Evolutionary conservation across 306 rosid genomes (phyloP), one percentile per base, ranked within the genome.

Genomic region (Argentina anserina): DNA sequence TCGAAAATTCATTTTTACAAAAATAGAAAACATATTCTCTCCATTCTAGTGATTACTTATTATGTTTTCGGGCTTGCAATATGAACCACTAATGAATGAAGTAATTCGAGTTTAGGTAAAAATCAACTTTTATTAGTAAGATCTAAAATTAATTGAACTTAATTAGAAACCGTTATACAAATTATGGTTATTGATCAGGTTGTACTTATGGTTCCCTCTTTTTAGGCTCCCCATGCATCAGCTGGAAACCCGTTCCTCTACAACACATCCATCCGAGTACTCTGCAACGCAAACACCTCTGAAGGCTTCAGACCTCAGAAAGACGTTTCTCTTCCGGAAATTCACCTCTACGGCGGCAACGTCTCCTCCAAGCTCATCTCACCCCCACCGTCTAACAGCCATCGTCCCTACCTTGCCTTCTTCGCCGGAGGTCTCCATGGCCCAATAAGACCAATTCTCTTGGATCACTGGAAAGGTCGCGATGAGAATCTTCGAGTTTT

Each of bases 361-460:
- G 75, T 87, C 17, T 78, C 96, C 18, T 45, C 87, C 8, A 87
- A 86, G 47, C 89, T 93, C 75, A 69, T 77, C 50, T 34, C 85
- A 10, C 85, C 84, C 1, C 91, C 83, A 6, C 84, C 84, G 1
- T 70, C 67, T 33, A 53, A 69, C 34, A 25, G 77, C 75, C 34
- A 78, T 6, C 92, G 91, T 6, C 84, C 76, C 45, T 23, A 78
- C 74, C 84, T 88, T 0, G 98, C 89, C 31, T 90, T 93, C 88
- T 93, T 93, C 11, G 91, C 98, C 3, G 96, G 98, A 3, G 96
- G 98, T 2, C 21, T 84, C 73, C 98, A 93, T 47, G 96, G 98
- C 77, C 89, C 90, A 3, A 86, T 93, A 71, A 82, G 97, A 11
- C 85, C 96, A 29, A 65, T 72, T 61, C 84, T 90, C 36, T 82